Base-by-base conservation (phyloP, 495 filamentous ascomycete genomes). In the Penicillium maclennaniae region DNA sequence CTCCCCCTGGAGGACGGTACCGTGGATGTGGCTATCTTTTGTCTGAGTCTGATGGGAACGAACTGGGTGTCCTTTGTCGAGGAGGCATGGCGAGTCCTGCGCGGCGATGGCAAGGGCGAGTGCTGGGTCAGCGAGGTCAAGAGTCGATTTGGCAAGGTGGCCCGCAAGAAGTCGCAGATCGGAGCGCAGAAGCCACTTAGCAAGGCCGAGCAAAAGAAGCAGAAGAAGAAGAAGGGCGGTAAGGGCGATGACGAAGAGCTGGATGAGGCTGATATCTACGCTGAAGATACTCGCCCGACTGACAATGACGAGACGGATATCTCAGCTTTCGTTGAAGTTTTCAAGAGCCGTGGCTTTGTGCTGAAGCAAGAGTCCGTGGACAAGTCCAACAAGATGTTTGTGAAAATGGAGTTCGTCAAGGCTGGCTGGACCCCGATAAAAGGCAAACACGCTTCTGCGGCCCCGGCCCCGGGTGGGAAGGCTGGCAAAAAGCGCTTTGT, bases 121-220 rank as follows among this genome's bases (percentile, higher is more conserved):
- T 80, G 93, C 43, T 98, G 93, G 93, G 81, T 98, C 47, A 89
- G 89, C 41, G 93, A 98, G 73, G 96, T 97, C 65, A 97, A 96
- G 74, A 87, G 83, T 46, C 84, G 93, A 14, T 97, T 97, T 61
- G 84, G 85, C 16, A 79, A 82, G 43, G 81, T 85, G 7, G 66
- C 56, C n/a, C 75, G 75, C 65, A 80, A 75, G 53, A 77, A 78
- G 45, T 81, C 76, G 7, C 75, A 78, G 34, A 75, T 74, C 15
- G 86, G 87, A 7, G 72, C 72, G 12, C 84, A 86, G 63, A 86
- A 82, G 61, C 83, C 87, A 23, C 72, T 74, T 44, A 81, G 80
- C 59, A 87, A 84, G 67, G 68, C 66, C 16, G 76, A 74, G 54
- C 74, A 74, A 62, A 79, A 76, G 63, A 74, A 74, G 56, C 57